phyloP scores from a whole-genome alignment of 2,329 filamentous ascomycete genomes.

The Aspergillus clavatus region DNA sequence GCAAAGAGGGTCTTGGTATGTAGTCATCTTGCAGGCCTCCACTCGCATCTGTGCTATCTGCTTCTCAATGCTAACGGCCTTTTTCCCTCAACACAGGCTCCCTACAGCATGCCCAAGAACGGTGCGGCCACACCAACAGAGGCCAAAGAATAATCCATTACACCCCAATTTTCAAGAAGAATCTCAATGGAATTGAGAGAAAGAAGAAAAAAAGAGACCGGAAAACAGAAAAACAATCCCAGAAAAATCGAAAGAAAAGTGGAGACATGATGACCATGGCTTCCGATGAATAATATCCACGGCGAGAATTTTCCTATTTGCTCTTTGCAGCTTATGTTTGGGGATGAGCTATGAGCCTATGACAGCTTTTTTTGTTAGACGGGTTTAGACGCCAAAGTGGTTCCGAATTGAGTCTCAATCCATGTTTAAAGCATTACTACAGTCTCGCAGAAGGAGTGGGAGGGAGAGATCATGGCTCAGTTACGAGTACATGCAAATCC shows the following conservation, averaged over 20 bases:
- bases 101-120: constrained; percentile 65
- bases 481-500: no score
- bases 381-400: not conserved
- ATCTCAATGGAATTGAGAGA: not conserved
- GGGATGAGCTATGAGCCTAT: constrained; percentile 2
- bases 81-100: constrained; percentile 47
- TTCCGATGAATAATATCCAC: not conserved
- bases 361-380: constrained; percentile 3
- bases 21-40: constrained; percentile 20
- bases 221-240: not conserved
- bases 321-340: not conserved
- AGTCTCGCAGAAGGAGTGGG: no score
- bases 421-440: no score
- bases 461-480: no score
- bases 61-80: not conserved
- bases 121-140: constrained; percentile 57
- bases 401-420: no score
- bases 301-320: not conserved
- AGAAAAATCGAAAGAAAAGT: not conserved
- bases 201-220: not conserved
- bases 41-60: no score
- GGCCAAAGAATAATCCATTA: constrained; percentile 19
- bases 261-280: not conserved
- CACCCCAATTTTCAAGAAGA: no score
- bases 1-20: constrained; percentile 90